Percentiles rank a stretch among this genome's conserved stretches.
Evolutionary conservation across 2,329 filamentous ascomycete genomes (phyloP).

Genomic region (Amesomyces nigricolor): DNA sequence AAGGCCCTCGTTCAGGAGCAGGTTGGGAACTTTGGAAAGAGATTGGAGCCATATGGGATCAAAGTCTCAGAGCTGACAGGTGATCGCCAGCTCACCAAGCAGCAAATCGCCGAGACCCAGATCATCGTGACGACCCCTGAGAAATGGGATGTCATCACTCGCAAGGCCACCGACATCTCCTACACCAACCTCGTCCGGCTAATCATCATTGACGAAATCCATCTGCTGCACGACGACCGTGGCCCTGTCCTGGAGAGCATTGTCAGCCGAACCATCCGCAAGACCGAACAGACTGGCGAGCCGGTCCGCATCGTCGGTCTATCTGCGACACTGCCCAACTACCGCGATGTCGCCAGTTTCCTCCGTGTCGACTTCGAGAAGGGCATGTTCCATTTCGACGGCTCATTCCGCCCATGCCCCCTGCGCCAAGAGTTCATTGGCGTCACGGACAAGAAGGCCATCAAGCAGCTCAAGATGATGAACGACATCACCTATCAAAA

Average conservation of each 20-base stretch:
- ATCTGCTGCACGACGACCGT: conserved; percentile 93
- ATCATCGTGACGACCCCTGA: conserved; percentile 98
- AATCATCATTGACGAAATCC: conserved; percentile 96
- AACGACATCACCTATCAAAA: conserved; percentile 98
- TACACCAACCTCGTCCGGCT: conserved; percentile 97
- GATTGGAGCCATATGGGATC: conserved; percentile 85
- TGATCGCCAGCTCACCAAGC: conserved; percentile 95
- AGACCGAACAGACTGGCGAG: conserved; percentile 89
- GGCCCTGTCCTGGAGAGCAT: conserved; percentile 96
- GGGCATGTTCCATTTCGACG: conserved; percentile 94
- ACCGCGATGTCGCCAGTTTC: conserved; percentile 92
- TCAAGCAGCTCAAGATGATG: conserved; percentile 99
- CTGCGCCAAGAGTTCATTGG: conserved; percentile 96
- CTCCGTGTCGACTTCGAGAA: conserved; percentile 80
- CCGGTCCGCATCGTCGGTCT: conserved; percentile 87
- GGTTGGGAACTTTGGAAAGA: conserved; percentile 92
- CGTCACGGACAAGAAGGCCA: conserved; percentile 94
- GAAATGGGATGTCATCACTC: conserved; percentile 98
- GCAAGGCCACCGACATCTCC: conserved; percentile 92
- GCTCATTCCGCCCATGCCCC: conserved; percentile 87
- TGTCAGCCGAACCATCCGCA: conserved; percentile 87
- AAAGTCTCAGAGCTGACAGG: conserved; percentile 93
- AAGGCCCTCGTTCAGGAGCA: conserved; percentile 97
- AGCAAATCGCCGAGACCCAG: conserved; percentile 96
- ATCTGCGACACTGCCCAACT: conserved; percentile 93